Evolutionary conservation across 768 basidiomycete genomes (phyloP), one percentile per base, ranked within the genome.

Genomic region (Trametes coccinea): DNA sequence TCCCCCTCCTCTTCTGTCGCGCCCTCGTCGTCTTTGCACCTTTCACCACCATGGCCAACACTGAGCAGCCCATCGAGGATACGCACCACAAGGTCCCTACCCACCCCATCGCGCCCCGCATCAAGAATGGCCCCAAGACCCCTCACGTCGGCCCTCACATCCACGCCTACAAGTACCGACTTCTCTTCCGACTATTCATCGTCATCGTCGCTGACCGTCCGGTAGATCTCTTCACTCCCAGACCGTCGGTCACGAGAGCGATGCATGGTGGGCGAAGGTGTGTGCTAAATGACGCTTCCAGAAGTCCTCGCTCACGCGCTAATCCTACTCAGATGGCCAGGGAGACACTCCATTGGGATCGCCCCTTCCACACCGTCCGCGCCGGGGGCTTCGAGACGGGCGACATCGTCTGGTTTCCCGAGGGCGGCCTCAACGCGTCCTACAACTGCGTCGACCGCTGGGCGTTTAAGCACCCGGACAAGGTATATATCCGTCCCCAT

Each of bases 371-470:
- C 62, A 94, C 87, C 29, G 93, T 98, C 60, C 79, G 89, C 69
- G 79, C 90, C 4, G 96, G 96, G 46, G 79, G 82, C 6, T 98
- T 98, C 70, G 81, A 83, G 69, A 84, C 82, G 2, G 96, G 95
- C 31, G 93, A 97, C 72, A 87, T 96, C 61, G 83, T 83, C 64
- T 98, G 96, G 96, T 98, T 98, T 83, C 93, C 93, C 4, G 95
- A 99, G 69, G 96, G 96, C 33, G 88, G 81, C 4, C 76, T 96
- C 67, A 97, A 95, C 70, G 96, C 89, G 1, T 87, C 93, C 8
- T 98, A 98, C 82, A 99, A 99, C 76, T 96, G 94, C 70, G 93
- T 99, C 52, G 97, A 99, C 74, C 86, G 96, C 59, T 95, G 93
- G 89, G 96, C 93, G 14, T 95, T 89, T 79, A 84, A 87, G 71